These are phyloP conservation scores for Incumbomyces lentus DNA, from an alignment of 2,329 filamentous ascomycete genomes.

Conservation along the genomic window DNA sequence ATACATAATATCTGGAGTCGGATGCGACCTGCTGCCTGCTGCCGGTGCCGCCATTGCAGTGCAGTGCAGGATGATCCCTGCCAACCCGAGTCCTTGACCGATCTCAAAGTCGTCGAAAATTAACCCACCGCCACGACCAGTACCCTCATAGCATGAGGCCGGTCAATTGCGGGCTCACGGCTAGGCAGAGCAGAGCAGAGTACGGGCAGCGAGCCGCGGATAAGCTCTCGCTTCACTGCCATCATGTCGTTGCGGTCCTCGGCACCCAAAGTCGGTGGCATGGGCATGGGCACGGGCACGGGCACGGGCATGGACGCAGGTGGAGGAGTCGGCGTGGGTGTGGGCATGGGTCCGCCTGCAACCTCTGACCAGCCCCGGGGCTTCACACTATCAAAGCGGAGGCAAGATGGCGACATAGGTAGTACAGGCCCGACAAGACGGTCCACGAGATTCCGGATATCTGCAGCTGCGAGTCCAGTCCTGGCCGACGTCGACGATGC, in stretches of 20 bases:
- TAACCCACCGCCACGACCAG: neutral
- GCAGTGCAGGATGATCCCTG: conserved; percentile 5
- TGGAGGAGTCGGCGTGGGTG: no score
- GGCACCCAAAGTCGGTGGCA: neutral
- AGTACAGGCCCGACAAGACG: conserved; percentile 17
- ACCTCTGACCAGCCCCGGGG: conserved; percentile 1
- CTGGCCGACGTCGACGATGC: conserved; percentile 20
- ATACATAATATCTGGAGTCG: neutral
- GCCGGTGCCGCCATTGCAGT: neutral
- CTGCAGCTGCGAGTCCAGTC: conserved; percentile 17
- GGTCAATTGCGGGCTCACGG: neutral
- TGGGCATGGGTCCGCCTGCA: neutral
- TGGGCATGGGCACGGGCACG: no score
- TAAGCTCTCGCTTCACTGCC: conserved; percentile 2
- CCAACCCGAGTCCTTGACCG: conserved; percentile 5
- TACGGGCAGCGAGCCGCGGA: neutral
- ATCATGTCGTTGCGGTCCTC: conserved; percentile 7
- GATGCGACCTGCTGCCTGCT: neutral
- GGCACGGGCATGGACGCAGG: no score
- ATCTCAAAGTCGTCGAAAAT: neutral
- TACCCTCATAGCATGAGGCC: conserved; percentile 5
- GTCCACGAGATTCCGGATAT: conserved; percentile 12
- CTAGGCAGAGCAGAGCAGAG: conserved; percentile 5
- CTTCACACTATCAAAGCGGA: neutral
- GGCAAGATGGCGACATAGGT: conserved; percentile 18